Conservation (phyloP, 83 land plant species). For the Isoetes engelmannii region DNA sequence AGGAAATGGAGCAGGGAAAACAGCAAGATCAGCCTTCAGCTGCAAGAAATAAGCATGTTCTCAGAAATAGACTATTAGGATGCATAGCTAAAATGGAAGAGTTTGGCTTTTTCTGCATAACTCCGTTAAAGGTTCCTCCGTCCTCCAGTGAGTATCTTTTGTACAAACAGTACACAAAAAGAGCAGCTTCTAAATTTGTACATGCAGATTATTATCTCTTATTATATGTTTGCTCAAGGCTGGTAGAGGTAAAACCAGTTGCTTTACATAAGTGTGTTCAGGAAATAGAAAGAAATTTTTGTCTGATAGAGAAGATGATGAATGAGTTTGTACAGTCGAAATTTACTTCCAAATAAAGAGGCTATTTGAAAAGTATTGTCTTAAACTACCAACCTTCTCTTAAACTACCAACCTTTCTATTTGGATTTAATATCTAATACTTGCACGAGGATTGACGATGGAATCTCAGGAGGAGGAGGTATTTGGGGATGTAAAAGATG, state of each 20-base stretch:
- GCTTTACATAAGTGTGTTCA: slow-evolving; percentile 1
- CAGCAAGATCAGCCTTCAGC: neutral
- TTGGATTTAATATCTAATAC: too few species aligned
- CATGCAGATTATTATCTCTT: neutral
- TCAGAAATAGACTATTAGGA: neutral
- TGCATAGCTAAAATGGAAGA: neutral
- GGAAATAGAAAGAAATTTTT: neutral
- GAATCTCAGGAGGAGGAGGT: too few species aligned
- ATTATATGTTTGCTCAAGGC: neutral
- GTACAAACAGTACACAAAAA: neutral
- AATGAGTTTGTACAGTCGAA: too few species aligned
- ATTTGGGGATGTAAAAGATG: too few species aligned
- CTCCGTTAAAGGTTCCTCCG: neutral
- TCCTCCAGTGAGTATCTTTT: neutral
- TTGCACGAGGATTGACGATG: too few species aligned
- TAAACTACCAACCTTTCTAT: too few species aligned
- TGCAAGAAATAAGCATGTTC: neutral
- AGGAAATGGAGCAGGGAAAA: neutral
- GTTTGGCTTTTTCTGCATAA: neutral
- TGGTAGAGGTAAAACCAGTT: neutral
- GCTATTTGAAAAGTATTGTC: too few species aligned
- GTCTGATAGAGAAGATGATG: neutral
- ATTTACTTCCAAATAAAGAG: too few species aligned
- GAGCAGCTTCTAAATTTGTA: neutral
- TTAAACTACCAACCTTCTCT: too few species aligned